phyloP scores from a whole-genome alignment of 768 basidiomycete genomes.

The Pisolithus marmoratus region DNA sequence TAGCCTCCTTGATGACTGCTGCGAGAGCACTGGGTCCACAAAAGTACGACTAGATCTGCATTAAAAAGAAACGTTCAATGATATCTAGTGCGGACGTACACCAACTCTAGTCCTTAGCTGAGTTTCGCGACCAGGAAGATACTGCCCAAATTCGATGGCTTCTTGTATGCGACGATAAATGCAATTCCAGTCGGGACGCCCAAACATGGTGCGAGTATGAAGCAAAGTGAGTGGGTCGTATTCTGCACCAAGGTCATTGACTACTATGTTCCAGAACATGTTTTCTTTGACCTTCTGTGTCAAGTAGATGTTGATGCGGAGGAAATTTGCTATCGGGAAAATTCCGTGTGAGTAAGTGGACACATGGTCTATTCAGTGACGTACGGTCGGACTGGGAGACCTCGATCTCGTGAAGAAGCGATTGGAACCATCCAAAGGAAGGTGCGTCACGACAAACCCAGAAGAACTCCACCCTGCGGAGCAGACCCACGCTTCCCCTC shows the following conservation, averaged over 20 bases:
- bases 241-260: constrained; percentile 80
- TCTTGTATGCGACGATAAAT: constrained; percentile 72
- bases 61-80: not conserved
- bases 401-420: constrained; percentile 81
- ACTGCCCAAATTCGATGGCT: constrained; percentile 78
- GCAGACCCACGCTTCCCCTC: constrained; percentile 66
- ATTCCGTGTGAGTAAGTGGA: constrained; percentile 7
- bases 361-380: constrained; percentile 22
- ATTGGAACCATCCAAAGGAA: constrained; percentile 98
- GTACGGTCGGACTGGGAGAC: constrained; percentile 83
- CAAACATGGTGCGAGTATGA: constrained; percentile 84
- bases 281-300: constrained; percentile 82
- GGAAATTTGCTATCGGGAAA: constrained; percentile 65
- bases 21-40: constrained; percentile 75
- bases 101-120: constrained; percentile 82
- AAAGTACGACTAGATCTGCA: constrained; percentile 64
- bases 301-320: constrained; percentile 87
- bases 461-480: constrained; percentile 90
- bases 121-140: constrained; percentile 71
- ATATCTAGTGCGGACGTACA: constrained; percentile 39
- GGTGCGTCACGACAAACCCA: constrained; percentile 93
- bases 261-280: constrained; percentile 88
- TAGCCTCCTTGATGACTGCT: constrained; percentile 70
- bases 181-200: constrained; percentile 83
- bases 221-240: constrained; percentile 89